These are phyloP conservation scores for Gloeopeniophorella convolvens DNA, from an alignment of 768 basidiomycete species.

Conservation along the genomic window DNA sequence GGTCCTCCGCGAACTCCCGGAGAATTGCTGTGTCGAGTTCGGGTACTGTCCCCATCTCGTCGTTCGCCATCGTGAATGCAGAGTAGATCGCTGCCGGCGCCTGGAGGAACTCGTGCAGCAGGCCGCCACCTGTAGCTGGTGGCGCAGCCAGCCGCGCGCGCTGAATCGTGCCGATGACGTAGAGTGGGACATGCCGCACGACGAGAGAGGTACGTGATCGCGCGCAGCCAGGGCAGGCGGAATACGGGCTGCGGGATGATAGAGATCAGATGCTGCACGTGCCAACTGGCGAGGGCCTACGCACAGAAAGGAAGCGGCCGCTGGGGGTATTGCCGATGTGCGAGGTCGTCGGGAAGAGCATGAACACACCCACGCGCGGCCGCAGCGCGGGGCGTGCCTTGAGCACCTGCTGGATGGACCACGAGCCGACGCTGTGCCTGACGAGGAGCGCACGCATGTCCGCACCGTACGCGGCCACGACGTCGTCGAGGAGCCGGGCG, in stretches of 20 bases:
- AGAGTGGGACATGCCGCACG: constrained; percentile 34
- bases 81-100: constrained; percentile 49
- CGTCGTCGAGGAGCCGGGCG: constrained; percentile 45
- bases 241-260: constrained; percentile 56
- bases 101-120: constrained; percentile 41
- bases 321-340: constrained; percentile 61
- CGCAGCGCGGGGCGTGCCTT: constrained; percentile 49
- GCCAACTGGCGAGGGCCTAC: constrained; percentile 27
- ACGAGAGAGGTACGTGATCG: constrained; percentile 42
- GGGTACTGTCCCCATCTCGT: constrained; percentile 60
- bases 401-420: constrained; percentile 52
- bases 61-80: constrained; percentile 52
- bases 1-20: constrained; percentile 30
- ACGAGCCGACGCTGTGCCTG: constrained; percentile 70
- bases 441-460: constrained; percentile 39
- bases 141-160: constrained; percentile 45
- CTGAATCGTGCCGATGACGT: constrained; percentile 39
- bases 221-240: constrained; percentile 36
- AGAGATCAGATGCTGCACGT: too few relatives aligned
- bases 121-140: constrained; percentile 41
- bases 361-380: constrained; percentile 36
- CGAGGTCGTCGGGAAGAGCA: constrained; percentile 67
- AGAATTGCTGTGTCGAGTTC: constrained; percentile 44
- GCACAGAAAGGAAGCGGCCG: constrained; percentile 52
- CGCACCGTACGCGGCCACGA: constrained; percentile 47